phyloP scores from a whole-genome alignment of 2,329 filamentous ascomycete genomes.

The Penicillium palitans region DNA sequence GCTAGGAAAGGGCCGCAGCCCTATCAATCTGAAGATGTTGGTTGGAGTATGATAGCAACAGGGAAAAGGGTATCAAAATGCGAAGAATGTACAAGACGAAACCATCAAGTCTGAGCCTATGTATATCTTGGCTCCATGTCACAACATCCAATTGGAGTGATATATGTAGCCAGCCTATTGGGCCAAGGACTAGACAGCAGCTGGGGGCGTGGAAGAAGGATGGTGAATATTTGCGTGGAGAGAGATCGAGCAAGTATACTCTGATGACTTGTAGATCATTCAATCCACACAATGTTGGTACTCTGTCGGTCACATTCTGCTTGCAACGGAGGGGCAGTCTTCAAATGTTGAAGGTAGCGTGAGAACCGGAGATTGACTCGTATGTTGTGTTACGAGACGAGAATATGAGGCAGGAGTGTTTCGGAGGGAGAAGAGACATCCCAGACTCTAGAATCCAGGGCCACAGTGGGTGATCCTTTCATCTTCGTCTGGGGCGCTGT shows the following conservation, averaged over 20 bases:
- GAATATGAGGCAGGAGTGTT: not conserved
- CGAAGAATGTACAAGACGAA: not conserved
- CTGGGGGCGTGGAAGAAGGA: not conserved
- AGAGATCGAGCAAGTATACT: not conserved
- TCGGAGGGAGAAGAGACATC: not conserved
- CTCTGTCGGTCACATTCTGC: not conserved
- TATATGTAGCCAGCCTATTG: not conserved
- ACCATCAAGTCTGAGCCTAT: not conserved
- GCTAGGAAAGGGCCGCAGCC: not conserved
- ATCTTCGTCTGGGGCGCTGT: not conserved
- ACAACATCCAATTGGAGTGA: not conserved
- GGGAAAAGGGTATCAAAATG: not conserved
- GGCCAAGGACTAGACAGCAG: not conserved
- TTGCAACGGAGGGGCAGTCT: not conserved
- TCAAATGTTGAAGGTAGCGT: not conserved
- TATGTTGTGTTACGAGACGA: not conserved
- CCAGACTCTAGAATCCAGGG: not conserved
- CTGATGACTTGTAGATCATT: not conserved
- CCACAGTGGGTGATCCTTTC: not conserved
- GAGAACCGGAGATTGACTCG: not conserved
- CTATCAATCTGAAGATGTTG: slow-evolving; percentile 9
- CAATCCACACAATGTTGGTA: not conserved
- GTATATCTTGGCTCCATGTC: not conserved
- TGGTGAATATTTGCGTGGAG: not conserved
- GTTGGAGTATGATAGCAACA: not conserved